Evolutionary conservation across 306 rosid genomes (phyloP).

Genomic region (Macrotyloma uniflorum): DNA sequence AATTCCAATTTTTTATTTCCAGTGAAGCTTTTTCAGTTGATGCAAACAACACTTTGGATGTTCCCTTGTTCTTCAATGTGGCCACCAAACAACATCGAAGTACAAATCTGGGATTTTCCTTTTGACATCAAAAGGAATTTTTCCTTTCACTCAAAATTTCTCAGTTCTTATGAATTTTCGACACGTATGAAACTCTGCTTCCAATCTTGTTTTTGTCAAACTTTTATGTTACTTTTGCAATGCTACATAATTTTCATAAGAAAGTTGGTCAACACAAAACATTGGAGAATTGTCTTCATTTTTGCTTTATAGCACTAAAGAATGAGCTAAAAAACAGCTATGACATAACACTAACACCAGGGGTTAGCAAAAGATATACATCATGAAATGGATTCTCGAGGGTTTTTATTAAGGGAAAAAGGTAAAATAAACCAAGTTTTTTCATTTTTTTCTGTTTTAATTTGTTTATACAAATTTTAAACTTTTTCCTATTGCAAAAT

Average conservation of each 20-base stretch:
- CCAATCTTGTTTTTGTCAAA: not conserved
- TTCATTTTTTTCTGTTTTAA: not conserved
- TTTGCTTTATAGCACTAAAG: not conserved
- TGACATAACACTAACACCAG: not conserved
- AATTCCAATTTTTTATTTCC: too few species aligned
- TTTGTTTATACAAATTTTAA: not conserved
- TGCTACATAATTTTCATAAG: not conserved
- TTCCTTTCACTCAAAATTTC: not conserved
- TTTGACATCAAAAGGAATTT: not conserved
- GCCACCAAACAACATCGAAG: constrained; percentile 16
- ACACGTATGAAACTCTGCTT: not conserved
- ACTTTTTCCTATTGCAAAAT: not conserved
- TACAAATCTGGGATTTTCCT: not conserved
- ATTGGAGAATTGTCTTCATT: not conserved
- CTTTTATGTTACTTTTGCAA: constrained; percentile 5
- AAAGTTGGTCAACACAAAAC: constrained; percentile 25
- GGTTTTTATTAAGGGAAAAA: not conserved
- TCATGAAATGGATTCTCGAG: not conserved
- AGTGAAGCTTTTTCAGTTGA: too few species aligned
- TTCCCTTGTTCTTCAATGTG: constrained; percentile 9
- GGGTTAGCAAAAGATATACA: constrained; percentile 9
- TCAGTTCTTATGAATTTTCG: not conserved
- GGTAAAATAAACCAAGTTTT: not conserved
- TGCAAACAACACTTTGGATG: constrained; percentile 1
- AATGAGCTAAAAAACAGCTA: not conserved